phyloP scores from a whole-genome alignment of 2,329 filamentous ascomycete species.

The Colletotrichum melonis region DNA sequence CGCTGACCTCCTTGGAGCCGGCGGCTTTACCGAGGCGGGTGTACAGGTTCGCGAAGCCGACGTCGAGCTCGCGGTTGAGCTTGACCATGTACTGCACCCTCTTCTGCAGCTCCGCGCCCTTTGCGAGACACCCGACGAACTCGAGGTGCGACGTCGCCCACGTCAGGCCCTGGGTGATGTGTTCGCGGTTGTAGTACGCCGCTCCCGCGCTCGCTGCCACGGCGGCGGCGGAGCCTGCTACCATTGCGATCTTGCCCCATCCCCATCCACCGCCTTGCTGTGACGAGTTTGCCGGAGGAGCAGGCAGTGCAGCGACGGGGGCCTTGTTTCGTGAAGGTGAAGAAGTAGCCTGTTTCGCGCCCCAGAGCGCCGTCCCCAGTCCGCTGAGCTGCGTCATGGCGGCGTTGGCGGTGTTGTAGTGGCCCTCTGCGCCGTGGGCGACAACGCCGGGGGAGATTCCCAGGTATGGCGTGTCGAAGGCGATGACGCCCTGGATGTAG shows the following conservation, averaged over 20 bases:
- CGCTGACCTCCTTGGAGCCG: slow-evolving; percentile 60
- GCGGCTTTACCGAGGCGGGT: slow-evolving; percentile 82
- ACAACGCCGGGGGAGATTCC: slow-evolving; percentile 85
- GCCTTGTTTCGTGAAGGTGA: slow-evolving; percentile 46
- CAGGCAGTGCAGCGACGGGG: slow-evolving; percentile 48
- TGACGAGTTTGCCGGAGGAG: slow-evolving; percentile 47
- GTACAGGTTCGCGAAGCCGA: slow-evolving; percentile 90
- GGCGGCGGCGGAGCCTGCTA: slow-evolving; percentile 85
- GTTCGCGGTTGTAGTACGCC: slow-evolving; percentile 86
- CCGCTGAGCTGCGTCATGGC: slow-evolving; percentile 76
- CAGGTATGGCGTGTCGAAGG: slow-evolving; percentile 94
- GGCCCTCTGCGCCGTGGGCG: slow-evolving; percentile 87
- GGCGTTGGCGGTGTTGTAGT: slow-evolving; percentile 79
- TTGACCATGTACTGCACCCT: slow-evolving; percentile 77
- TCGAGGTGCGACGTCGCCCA: slow-evolving; percentile 94
- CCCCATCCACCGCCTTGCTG: slow-evolving; percentile 70
- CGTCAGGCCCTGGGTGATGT: slow-evolving; percentile 78
- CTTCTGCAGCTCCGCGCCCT: slow-evolving; percentile 83
- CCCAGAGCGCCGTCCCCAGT: slow-evolving; percentile 76
- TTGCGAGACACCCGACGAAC: slow-evolving; percentile 90
- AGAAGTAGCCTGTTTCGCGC: slow-evolving; percentile 54
- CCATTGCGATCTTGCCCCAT: slow-evolving; percentile 89
- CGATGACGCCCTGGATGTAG: slow-evolving; percentile 88
- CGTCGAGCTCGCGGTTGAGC: slow-evolving; percentile 71
- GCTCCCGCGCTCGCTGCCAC: slow-evolving; percentile 86